Conservation (phyloP, 2,329 filamentous ascomycete species). For the Albifimbria verrucaria region DNA sequence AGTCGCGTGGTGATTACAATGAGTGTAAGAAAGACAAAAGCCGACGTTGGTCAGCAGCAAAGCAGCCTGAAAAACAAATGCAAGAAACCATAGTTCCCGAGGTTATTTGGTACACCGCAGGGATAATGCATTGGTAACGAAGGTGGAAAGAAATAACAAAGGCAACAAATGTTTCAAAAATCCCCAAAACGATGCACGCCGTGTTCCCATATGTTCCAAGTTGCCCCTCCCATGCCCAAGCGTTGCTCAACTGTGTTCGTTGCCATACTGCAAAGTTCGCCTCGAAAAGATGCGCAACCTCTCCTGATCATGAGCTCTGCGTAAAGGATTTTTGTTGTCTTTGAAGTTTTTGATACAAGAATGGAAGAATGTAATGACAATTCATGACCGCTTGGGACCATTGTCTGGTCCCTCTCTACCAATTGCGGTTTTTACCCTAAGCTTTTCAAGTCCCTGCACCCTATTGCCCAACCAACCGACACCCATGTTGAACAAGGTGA, state of each 20-base stretch:
- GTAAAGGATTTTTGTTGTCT: constrained; percentile 24
- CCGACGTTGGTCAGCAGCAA: constrained; percentile 14
- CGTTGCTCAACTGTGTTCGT: constrained; percentile 18
- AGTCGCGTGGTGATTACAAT: constrained; percentile 46
- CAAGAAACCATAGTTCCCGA: not conserved
- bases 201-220: not conserved
- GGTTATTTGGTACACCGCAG: no score
- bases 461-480: constrained; percentile 23
- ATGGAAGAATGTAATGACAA: constrained; percentile 23
- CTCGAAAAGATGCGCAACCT: constrained; percentile 8
- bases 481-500: constrained; percentile 8
- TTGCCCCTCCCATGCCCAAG: not conserved
- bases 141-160: not conserved
- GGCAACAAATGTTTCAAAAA: not conserved
- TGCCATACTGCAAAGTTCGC: constrained; percentile 26
- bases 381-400: constrained; percentile 35
- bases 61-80: not conserved
- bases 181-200: not conserved
- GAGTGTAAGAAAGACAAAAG: constrained; percentile 46
- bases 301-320: constrained; percentile 22
- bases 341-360: constrained; percentile 44
- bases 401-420: constrained; percentile 31
- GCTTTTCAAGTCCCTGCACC: constrained; percentile 21
- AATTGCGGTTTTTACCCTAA: constrained; percentile 23
- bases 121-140: not conserved